Evolutionary conservation across 179 eudicot species (phyloP), one percentile per base, ranked within the genome.

Genomic region (Silene vulgaris): DNA sequence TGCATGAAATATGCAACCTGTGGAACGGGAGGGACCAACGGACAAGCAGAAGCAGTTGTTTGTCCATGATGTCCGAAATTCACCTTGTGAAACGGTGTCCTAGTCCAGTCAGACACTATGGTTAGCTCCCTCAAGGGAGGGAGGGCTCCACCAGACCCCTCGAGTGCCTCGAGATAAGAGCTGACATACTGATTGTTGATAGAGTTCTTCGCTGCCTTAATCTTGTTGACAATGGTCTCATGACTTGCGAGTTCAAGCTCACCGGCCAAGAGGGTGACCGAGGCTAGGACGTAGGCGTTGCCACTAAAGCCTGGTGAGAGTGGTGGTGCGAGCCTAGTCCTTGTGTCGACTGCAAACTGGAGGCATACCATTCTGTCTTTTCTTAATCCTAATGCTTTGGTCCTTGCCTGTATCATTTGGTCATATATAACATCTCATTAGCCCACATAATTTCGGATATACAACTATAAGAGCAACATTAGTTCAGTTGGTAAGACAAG

Each of bases 51-150:
- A 26, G 59, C 52, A 69, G 76, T 69, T 32, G 32, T 32, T 63
- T 74, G 77, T 69, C 68, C 77, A 32, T 66, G 56, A 3, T 76
- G 69, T 71, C 69, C 78, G 69, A 81, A 74, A 20, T 81, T 77
- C 35, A 77, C 68, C 67, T 56, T 81, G 32, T 77, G 81, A 35
- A 69, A 81, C 4, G 84, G 84, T 52, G 50, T 81, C 48, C 84
- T 77, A 19, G 84, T 81, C 84, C 84, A 81, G 35, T 81, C 84
- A 9, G 84, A 77, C 65, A 81, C 84, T 45, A 81, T 77, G 73
- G 84, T 81, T 19, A 81, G 81, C 26, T 81, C 84, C 75, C 69
- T 74, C 2, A 81, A 65, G n/a, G 84, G 80, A 16, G 84, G 84
- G 0, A 81, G 84, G 17, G 81, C 81, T 0, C 28, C 78, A 19